Evolutionary conservation across 805 yeast species (phyloP).

Genomic region (Saturnispora zaruensis): DNA sequence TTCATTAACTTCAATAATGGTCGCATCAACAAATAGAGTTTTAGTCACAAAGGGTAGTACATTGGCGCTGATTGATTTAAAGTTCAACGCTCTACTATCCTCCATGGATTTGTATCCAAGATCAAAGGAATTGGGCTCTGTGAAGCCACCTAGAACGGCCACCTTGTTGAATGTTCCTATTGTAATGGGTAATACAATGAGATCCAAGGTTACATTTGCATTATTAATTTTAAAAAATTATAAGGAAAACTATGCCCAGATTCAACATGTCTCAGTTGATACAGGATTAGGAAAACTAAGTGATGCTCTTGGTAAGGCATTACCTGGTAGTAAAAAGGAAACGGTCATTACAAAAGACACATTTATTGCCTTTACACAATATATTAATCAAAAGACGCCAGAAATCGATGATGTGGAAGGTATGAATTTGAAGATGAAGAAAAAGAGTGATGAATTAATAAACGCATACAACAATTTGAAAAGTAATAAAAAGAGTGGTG

Average conservation of each 20-base stretch:
- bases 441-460: conserved; percentile 19
- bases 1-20: conserved; percentile 29
- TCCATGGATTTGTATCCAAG: conserved; percentile 25
- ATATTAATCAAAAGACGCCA: conserved; percentile 21
- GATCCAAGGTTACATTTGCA: conserved; percentile 34
- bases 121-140: conserved; percentile 18
- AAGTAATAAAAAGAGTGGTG: conserved; percentile 16
- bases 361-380: conserved; percentile 11
- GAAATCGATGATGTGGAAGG: conserved; percentile 17
- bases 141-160: conserved; percentile 22
- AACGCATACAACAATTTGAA: conserved; percentile 25
- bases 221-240: conserved; percentile 33
- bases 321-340: conserved; percentile 17
- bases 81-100: conserved; percentile 32
- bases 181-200: conserved; percentile 37
- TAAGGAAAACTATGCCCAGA: conserved; percentile 35
- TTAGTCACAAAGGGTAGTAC: conserved; percentile 34
- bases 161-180: conserved; percentile 26
- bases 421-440: conserved; percentile 20
- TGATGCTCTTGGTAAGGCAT: conserved; percentile 62
- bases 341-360: conserved; percentile 11
- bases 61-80: conserved; percentile 37
- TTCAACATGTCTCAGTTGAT: conserved; percentile 42
- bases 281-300: conserved; percentile 61
- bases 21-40: conserved; percentile 40